phyloP scores from a whole-genome alignment of 2,329 filamentous ascomycete genomes.

The Hypoxylon rubiginosum region DNA sequence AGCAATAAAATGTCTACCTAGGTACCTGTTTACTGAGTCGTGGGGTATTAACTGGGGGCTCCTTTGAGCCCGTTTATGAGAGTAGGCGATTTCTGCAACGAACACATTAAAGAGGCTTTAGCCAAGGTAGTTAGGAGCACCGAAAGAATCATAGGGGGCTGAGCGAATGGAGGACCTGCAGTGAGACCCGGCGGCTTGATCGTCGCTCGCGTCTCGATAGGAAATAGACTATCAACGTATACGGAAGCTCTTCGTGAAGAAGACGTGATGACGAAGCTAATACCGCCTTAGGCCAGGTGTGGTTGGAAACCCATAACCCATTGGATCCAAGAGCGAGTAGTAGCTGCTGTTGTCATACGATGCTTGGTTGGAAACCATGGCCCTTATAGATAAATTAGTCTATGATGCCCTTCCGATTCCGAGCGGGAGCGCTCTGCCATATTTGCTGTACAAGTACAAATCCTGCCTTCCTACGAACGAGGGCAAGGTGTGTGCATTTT shows the following conservation, averaged over 20 bases:
- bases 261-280: neutral
- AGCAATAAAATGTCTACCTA: too few relatives aligned
- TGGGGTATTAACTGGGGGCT: too few relatives aligned
- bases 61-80: too few relatives aligned
- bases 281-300: neutral
- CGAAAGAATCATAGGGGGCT: neutral
- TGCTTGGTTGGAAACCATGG: constrained; percentile 24
- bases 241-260: neutral
- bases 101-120: neutral
- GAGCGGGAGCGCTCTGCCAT: constrained; percentile 35
- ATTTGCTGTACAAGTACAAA: constrained; percentile 43
- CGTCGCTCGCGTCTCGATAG: neutral
- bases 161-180: neutral
- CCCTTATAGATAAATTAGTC: constrained; percentile 44
- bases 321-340: neutral
- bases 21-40: too few relatives aligned
- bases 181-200: neutral
- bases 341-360: constrained; percentile 1
- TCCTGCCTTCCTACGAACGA: neutral
- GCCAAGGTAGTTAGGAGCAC: neutral
- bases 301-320: neutral
- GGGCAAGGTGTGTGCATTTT: neutral
- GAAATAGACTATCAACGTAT: neutral
- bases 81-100: too few relatives aligned
- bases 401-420: constrained; percentile 38